Base-by-base conservation (phyloP, 306 rosid species). In the Pyrus betulifolia region DNA sequence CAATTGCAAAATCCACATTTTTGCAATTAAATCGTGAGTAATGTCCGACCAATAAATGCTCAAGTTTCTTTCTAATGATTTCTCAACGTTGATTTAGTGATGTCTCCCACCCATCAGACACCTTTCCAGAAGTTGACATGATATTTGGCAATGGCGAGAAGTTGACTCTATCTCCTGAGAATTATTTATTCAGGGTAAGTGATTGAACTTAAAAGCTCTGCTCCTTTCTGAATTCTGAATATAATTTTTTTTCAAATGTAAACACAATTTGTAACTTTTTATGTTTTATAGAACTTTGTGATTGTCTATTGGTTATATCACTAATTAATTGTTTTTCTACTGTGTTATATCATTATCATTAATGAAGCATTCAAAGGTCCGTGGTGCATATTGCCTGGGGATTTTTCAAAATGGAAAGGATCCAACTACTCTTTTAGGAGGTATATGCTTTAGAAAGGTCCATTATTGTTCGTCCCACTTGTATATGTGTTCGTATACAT, bases 371-470 rank as follows among this genome's bases (percentile, higher is more conserved):
- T 88, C 97, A 76, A 96, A 88, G 89, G 90, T 86, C 71, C 84
- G 22, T 25, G 98, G 99, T 79, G 97, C 98, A 70, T 96, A 92
- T 77, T 96, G 99, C 86, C 86, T 96, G 44, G 99, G 99, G 63
- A 63, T 92, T 86, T 96, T 96, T 67, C 86, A 86, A 78, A 96
- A 92, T 81, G 91, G 85, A 80, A 88, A 88, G 70, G 99, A 96
- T 88, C 91, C 87, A 78, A 90, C 97, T 54, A 96, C 99, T 78
- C 99, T 96, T 74, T 82, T 96, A 77, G 99, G 99, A 87, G 99
- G 99, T 96, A 87, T 74, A 66, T 74, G 52, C 79, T 77, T 69
- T 45, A 14, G 23, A 21, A 35, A 52, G 17, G 30, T 74, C 59
- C 77, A 40, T 6, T 2, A 9, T 27, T 27, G n/a, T 74, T 3